These are phyloP conservation scores for Stagonosporopsis cucurbitacearum DNA, from an alignment of 2,329 filamentous ascomycete species.

Conservation along the genomic window DNA sequence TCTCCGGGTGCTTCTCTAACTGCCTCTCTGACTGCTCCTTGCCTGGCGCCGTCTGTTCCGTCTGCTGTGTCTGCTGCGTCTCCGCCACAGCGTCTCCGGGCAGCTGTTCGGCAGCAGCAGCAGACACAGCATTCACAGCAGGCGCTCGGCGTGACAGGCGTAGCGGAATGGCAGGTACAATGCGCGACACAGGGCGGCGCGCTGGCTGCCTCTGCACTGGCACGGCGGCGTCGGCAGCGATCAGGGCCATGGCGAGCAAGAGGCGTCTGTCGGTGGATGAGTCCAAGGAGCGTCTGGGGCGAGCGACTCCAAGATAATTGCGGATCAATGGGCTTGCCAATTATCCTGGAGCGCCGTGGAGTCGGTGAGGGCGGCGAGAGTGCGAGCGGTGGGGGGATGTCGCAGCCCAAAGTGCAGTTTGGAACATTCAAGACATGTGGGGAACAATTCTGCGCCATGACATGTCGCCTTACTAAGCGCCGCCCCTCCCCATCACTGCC, in stretches of 20 bases:
- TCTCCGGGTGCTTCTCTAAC: too few species aligned
- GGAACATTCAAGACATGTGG: conserved; percentile 13
- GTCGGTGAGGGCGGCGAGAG: conserved; percentile 17
- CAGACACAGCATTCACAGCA: conserved; percentile 36
- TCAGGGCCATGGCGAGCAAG: conserved; percentile 38
- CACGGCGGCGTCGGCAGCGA: conserved; percentile 33
- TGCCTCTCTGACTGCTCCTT: conserved; percentile 18
- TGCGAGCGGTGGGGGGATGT: conserved; percentile 23
- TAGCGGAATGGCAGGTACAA: conserved; percentile 48
- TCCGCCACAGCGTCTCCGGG: conserved; percentile 22
- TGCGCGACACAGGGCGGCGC: conserved; percentile 40
- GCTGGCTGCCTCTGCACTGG: conserved; percentile 35
- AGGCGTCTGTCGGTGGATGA: background rate
- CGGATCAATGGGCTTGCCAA: conserved; percentile 39
- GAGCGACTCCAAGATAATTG: conserved; percentile 54
- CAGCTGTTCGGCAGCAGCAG: conserved; percentile 40
- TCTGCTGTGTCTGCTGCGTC: conserved; percentile 19
- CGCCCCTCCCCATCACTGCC: background rate
- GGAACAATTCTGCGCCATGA: conserved; percentile 14
- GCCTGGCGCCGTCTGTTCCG: conserved; percentile 19
- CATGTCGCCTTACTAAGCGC: conserved; percentile 12
- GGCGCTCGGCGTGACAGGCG: conserved; percentile 40
- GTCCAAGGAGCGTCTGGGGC: conserved; percentile 14
- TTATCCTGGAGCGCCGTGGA: conserved; percentile 51
- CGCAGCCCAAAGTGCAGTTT: conserved; percentile 18